Evolutionary conservation across 1,139 yeast species (phyloP).

Genomic region (Pneumocystis sp.): DNA sequence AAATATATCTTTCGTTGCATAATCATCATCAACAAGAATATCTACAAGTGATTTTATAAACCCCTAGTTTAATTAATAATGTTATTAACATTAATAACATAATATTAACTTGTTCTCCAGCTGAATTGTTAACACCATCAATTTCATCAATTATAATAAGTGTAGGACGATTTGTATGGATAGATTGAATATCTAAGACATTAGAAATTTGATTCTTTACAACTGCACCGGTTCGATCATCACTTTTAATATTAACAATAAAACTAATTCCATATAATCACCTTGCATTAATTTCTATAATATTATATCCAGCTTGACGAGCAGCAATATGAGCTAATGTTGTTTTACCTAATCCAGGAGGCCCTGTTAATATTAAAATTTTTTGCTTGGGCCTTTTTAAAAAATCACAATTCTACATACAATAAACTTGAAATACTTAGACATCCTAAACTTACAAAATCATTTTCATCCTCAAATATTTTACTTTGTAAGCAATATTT

Average conservation of each 20-base stretch:
- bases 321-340: conserved; percentile 78
- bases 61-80: conserved; percentile 28
- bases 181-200: conserved; percentile 50
- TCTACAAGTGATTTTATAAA: conserved; percentile 56
- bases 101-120: conserved; percentile 6
- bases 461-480: background rate
- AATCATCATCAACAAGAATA: conserved; percentile 43
- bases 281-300: conserved; percentile 72
- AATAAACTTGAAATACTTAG: conserved; percentile 1
- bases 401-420: conserved; percentile 30
- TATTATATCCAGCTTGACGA: conserved; percentile 62
- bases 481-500: conserved; percentile 21
- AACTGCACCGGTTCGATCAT: conserved; percentile 48
- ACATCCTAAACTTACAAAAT: conserved; percentile 9
- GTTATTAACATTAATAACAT: background rate
- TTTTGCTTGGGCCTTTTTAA: conserved; percentile 57
- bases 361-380: conserved; percentile 68
- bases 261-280: background rate
- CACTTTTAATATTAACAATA: conserved; percentile 28
- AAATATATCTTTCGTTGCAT: conserved; percentile 25
- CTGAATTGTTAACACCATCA: conserved; percentile 42
- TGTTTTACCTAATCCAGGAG: conserved; percentile 94
- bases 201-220: conserved; percentile 51
- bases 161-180: conserved; percentile 49
- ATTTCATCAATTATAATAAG: conserved; percentile 80